phyloP scores from a whole-genome alignment of 148 eudicot genomes.

The Persicaria tinctoria region DNA sequence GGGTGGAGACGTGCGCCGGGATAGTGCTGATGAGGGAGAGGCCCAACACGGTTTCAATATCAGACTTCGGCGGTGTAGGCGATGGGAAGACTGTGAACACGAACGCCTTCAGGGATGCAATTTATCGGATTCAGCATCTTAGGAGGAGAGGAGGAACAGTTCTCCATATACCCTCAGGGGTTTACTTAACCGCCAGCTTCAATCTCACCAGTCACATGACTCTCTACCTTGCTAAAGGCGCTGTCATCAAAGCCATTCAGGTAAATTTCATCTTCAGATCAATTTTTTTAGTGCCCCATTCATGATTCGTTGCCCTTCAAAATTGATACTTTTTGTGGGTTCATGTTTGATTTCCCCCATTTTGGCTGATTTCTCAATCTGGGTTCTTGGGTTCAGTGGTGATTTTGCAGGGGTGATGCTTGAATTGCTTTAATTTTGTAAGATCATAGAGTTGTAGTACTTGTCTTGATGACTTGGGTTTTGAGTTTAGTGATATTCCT shows the following conservation, averaged over 20 bases:
- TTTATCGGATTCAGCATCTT: constrained; percentile 54
- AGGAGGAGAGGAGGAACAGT: constrained; percentile 64
- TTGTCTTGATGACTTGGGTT: too few relatives aligned
- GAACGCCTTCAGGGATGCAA: constrained; percentile 67
- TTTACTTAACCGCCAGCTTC: constrained; percentile 62
- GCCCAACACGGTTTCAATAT: constrained; percentile 50
- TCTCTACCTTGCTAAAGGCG: constrained; percentile 73
- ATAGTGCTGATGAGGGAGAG: constrained; percentile 67
- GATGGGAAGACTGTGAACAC: constrained; percentile 82
- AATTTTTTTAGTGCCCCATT: background rate
- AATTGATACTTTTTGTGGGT: background rate
- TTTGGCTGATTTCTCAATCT: background rate
- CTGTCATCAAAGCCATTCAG: constrained; percentile 83
- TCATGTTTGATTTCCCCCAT: background rate
- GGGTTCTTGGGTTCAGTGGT: background rate
- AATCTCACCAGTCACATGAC: constrained; percentile 93
- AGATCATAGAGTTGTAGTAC: too few relatives aligned
- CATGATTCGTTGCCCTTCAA: background rate
- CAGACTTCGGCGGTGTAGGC: constrained; percentile 82
- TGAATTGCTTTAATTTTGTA: too few relatives aligned
- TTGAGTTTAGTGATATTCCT: too few relatives aligned
- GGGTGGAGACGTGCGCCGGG: constrained; percentile 58
- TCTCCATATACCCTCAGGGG: constrained; percentile 76
- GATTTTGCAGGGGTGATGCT: background rate
- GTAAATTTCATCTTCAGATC: constrained; percentile 23